Evolutionary conservation across 2,329 filamentous ascomycete genomes (phyloP).

Genomic region (Zarea fungicola): DNA sequence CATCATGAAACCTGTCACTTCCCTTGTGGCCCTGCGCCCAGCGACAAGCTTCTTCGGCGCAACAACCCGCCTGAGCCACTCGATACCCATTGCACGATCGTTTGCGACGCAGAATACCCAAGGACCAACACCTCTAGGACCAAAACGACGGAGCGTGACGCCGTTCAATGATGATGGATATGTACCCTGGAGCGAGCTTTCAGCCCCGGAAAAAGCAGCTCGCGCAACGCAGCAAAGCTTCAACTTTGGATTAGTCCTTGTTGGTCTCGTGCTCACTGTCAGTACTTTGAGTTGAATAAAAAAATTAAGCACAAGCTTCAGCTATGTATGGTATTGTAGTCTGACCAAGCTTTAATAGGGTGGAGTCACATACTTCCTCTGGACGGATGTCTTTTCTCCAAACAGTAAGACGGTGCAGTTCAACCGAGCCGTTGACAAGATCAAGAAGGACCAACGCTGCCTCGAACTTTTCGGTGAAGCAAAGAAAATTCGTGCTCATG

Average conservation of each 20-base stretch:
- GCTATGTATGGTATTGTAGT: not conserved
- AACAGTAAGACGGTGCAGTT: conserved; percentile 85
- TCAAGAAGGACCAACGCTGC: conserved; percentile 68
- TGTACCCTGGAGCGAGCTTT: conserved; percentile 76
- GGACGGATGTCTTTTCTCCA: conserved; percentile 75
- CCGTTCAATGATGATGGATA: conserved; percentile 81
- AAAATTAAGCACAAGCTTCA: not conserved
- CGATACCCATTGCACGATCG: conserved; percentile 38
- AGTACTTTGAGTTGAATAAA: conserved; percentile 24
- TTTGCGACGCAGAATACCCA: conserved; percentile 56
- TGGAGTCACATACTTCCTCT: conserved; percentile 73
- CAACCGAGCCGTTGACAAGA: conserved; percentile 75
- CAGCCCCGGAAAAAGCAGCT: conserved; percentile 69
- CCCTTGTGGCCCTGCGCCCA: conserved; percentile 32
- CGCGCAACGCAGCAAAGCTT: conserved; percentile 86
- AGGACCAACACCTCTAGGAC: conserved; percentile 30
- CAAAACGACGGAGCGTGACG: conserved; percentile 67
- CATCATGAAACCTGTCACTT: conserved; percentile 43
- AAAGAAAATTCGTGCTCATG: conserved; percentile 72
- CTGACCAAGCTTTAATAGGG: conserved; percentile 42
- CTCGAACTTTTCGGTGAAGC: conserved; percentile 68
- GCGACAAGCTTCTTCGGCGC: conserved; percentile 23
- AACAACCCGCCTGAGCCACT: conserved; percentile 30
- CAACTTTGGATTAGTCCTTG: conserved; percentile 73
- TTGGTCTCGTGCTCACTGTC: conserved; percentile 73